Evolutionary conservation across 116 monocot genomes (phyloP).

Genomic region (Posidonia oceanica): DNA sequence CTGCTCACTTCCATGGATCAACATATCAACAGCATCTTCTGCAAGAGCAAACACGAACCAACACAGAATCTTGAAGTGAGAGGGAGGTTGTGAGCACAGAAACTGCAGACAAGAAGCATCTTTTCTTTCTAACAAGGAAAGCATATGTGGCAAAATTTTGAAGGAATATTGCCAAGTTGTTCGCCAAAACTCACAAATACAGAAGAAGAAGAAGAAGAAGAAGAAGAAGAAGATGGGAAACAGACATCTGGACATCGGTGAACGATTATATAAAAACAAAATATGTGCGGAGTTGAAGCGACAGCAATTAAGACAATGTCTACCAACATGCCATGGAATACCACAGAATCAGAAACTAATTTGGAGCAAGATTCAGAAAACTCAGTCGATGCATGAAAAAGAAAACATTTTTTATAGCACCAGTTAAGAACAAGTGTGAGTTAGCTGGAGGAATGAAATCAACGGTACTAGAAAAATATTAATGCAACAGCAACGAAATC

Average conservation of each 20-base stretch:
- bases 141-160: background rate
- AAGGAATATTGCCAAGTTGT: constrained; percentile 31
- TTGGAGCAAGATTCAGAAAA: background rate
- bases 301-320: constrained; percentile 11
- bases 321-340: background rate
- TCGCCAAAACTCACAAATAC: background rate
- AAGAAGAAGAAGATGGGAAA: constrained; percentile 1
- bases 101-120: constrained; percentile 27
- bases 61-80: constrained; percentile 15
- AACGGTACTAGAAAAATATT: too few species aligned
- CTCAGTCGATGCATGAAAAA: too few species aligned
- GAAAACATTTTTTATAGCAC: background rate
- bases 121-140: constrained; percentile 13
- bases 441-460: too few species aligned
- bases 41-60: constrained; percentile 11
- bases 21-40: constrained; percentile 12
- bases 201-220: constrained; percentile 5
- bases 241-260: constrained; percentile 7
- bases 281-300: constrained; percentile 5
- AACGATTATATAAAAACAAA: background rate
- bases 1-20: background rate
- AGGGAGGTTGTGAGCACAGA: constrained; percentile 9
- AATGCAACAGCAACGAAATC: too few species aligned
- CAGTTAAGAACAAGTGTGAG: background rate
- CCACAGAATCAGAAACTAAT: background rate